Percentiles rank a stretch among this genome's conserved stretches.
These are phyloP conservation scores for Macrophomina phaseolina DNA, from an alignment of 2,329 filamentous ascomycete genomes.

Conservation along the genomic window DNA sequence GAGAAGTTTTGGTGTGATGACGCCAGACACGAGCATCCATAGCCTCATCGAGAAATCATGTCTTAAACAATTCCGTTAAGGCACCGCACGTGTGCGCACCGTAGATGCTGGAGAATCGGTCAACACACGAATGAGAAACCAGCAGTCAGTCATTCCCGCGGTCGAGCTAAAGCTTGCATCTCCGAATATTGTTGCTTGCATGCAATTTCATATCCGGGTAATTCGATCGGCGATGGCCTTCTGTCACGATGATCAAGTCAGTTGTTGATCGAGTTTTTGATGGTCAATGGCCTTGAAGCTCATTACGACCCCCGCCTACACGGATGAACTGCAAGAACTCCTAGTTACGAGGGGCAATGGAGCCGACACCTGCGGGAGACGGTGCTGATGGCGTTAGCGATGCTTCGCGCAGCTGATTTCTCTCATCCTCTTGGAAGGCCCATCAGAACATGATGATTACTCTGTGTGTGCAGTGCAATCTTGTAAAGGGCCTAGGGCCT, in stretches of 20 bases:
- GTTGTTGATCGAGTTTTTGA: neutral
- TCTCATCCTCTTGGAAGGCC: too few species aligned
- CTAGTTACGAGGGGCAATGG: too few species aligned
- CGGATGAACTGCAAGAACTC: too few species aligned
- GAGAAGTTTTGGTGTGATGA: neutral
- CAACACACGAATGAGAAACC: neutral
- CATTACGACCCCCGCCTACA: too few species aligned
- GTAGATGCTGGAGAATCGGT: neutral
- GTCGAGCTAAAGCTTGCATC: neutral
- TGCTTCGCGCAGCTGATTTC: too few species aligned
- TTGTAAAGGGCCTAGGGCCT: too few species aligned
- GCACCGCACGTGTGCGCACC: neutral
- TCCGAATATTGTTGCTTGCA: conserved; percentile 9
- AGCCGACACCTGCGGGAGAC: too few species aligned
- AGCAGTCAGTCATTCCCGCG: neutral
- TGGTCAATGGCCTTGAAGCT: neutral
- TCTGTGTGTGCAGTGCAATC: too few species aligned
- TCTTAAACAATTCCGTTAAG: neutral
- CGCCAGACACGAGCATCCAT: neutral
- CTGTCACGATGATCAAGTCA: neutral
- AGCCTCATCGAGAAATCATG: neutral
- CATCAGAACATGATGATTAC: too few species aligned
- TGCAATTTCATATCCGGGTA: neutral
- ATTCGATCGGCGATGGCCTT: conserved; percentile 14
- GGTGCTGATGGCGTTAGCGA: too few species aligned